Evolutionary conservation across 371 early-diverging fungal genomes (phyloP).

Genomic region (Chytridiales sp.): DNA sequence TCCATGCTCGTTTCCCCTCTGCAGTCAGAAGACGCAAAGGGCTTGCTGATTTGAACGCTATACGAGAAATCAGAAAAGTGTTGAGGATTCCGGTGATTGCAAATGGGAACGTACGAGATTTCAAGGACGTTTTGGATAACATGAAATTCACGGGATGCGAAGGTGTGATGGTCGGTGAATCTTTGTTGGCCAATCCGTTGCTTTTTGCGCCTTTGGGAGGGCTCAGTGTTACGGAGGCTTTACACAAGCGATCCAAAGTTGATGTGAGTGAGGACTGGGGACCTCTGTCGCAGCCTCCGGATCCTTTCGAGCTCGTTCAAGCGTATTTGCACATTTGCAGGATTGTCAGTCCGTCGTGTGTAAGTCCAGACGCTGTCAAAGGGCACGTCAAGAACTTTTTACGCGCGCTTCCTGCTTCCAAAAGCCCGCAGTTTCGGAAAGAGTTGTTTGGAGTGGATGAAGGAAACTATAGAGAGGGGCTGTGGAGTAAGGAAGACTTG

Average conservation of each 20-base stretch:
- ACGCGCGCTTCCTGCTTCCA: background rate
- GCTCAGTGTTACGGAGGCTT: background rate
- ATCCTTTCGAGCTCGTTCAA: background rate
- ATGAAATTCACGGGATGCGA: constrained; percentile 9
- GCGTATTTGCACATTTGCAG: constrained; percentile 14
- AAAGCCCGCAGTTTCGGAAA: background rate
- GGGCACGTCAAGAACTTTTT: constrained; percentile 15
- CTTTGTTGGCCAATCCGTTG: constrained; percentile 16
- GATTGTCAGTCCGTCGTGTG: constrained; percentile 4
- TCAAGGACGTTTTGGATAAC: constrained; percentile 2
- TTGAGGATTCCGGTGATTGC: constrained; percentile 12
- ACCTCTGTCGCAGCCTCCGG: background rate
- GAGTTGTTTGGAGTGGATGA: too few relatives aligned
- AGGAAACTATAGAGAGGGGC: too few relatives aligned
- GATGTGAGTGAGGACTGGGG: background rate
- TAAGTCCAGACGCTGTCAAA: constrained; percentile 1
- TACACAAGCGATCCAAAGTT: background rate
- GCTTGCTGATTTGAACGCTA: constrained; percentile 1
- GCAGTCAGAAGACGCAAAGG: constrained; percentile 8
- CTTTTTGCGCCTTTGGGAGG: too few relatives aligned
- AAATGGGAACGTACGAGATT: constrained; percentile 16
- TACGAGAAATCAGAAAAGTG: background rate
- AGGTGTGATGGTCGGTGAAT: constrained; percentile 22
- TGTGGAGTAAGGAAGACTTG: too few relatives aligned
- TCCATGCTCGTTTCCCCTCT: constrained; percentile 9